Evolutionary conservation across 345 rosid genomes (phyloP).

Genomic region (Arabidopsis arenosa): DNA sequence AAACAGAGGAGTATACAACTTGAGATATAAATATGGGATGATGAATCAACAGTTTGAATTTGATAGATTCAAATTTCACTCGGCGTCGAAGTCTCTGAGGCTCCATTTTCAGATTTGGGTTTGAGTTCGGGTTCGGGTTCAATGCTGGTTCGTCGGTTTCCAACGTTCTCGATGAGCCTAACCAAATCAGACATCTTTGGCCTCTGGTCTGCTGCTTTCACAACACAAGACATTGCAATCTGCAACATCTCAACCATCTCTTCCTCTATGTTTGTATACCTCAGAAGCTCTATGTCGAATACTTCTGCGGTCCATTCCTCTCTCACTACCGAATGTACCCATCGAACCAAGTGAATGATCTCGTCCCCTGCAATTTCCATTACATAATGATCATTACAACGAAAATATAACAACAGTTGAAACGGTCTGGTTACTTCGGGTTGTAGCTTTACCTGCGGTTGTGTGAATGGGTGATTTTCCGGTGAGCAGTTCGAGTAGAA

Average conservation of each 20-base stretch:
- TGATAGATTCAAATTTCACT: constrained; percentile 41
- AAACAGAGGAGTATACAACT: constrained; percentile 33
- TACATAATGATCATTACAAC: constrained; percentile 48
- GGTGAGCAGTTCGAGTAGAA: constrained; percentile 86
- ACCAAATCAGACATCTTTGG: constrained; percentile 81
- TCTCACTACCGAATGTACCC: constrained; percentile 98
- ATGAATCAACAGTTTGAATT: constrained; percentile 6
- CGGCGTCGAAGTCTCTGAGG: constrained; percentile 61
- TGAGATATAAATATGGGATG: background rate
- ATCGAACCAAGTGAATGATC: constrained; percentile 87
- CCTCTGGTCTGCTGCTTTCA: constrained; percentile 81
- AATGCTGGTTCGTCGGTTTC: constrained; percentile 38
- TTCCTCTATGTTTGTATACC: constrained; percentile 91
- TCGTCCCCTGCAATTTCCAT: constrained; percentile 72
- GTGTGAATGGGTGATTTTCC: constrained; percentile 92
- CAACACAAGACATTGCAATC: constrained; percentile 91
- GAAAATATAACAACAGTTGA: background rate
- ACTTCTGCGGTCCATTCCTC: constrained; percentile 99
- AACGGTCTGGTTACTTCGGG: background rate
- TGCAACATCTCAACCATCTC: constrained; percentile 99
- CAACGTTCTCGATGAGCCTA: constrained; percentile 75
- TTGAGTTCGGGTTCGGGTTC: constrained; percentile 36
- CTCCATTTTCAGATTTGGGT: constrained; percentile 54
- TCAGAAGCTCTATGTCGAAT: constrained; percentile 86
- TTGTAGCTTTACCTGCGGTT: constrained; percentile 47